Evolutionary conservation across 768 basidiomycete species (phyloP).

Genomic region (Mycena leptocephala): DNA sequence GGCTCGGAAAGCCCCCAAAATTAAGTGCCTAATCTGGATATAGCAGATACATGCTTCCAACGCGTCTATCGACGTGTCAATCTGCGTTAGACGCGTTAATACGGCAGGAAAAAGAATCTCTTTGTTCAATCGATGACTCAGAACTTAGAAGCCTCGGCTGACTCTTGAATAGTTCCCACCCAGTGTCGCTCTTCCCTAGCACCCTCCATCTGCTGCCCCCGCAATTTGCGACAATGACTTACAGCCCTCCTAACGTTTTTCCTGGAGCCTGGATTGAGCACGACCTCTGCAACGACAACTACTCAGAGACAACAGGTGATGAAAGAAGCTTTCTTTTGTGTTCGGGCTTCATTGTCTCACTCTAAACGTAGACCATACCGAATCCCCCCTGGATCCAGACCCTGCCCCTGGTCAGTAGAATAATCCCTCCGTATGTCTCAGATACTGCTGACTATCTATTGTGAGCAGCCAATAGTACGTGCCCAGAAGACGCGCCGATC

Average conservation of each 20-base stretch:
- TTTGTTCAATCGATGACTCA: background rate
- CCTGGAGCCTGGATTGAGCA: conserved; percentile 23
- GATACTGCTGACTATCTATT: background rate
- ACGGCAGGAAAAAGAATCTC: background rate
- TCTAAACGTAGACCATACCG: background rate
- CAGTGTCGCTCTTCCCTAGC: background rate
- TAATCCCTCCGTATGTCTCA: background rate
- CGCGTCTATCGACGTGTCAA: conserved; percentile 4
- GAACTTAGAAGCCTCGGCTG: background rate
- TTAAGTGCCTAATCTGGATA: background rate
- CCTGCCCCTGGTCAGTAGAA: background rate
- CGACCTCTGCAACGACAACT: background rate
- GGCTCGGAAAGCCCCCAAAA: background rate
- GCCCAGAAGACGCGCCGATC: background rate
- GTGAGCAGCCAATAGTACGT: background rate
- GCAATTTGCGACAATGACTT: conserved; percentile 18
- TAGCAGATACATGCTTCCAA: background rate
- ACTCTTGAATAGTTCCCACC: background rate
- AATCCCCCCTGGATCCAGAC: background rate
- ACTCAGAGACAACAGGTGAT: too few species aligned
- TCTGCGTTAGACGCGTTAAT: background rate
- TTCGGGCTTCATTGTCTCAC: conserved; percentile 9
- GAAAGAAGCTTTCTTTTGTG: background rate
- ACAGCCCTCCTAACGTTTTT: conserved; percentile 18
- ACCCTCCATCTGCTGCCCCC: background rate